Percentiles rank a stretch among this genome's conserved stretches.
These are phyloP conservation scores for Echinosophora koreensis DNA, from an alignment of 306 rosid genomes.

Conservation along the genomic window DNA sequence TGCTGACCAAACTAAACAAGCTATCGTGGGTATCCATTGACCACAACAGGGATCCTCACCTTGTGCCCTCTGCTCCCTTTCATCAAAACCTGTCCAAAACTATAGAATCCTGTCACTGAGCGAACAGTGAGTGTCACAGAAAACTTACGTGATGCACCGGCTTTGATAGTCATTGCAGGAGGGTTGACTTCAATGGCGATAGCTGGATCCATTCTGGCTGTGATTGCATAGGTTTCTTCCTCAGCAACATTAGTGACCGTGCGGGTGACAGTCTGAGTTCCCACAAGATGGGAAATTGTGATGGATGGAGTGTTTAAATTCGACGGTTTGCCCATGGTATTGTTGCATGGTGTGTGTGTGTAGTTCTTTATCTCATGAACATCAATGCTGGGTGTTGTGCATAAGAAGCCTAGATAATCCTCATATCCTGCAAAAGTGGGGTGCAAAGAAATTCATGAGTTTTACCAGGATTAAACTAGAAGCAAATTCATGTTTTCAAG, in stretches of 20 bases:
- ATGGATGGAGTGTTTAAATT: constrained; percentile 93
- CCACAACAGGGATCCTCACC: constrained; percentile 94
- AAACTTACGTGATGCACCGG: constrained; percentile 75
- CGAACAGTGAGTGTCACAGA: constrained; percentile 74
- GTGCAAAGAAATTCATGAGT: constrained; percentile 3
- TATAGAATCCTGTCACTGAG: constrained; percentile 72
- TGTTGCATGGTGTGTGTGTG: constrained; percentile 80
- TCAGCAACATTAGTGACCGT: constrained; percentile 84
- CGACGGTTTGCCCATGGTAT: constrained; percentile 75
- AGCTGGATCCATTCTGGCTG: constrained; percentile 89
- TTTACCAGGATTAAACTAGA: constrained; percentile 15
- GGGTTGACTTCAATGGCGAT: constrained; percentile 86
- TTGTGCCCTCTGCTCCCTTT: constrained; percentile 96
- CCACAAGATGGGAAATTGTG: constrained; percentile 82
- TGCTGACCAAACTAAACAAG: constrained; percentile 51
- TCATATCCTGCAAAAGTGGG: constrained; percentile 65
- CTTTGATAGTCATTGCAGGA: constrained; percentile 79
- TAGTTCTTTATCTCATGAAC: constrained; percentile 77
- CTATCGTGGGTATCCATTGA: constrained; percentile 81
- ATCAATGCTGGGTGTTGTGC: constrained; percentile 88
- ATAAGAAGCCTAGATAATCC: constrained; percentile 96
- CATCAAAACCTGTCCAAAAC: constrained; percentile 89
- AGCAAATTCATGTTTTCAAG: constrained; percentile 16
- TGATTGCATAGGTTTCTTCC: constrained; percentile 87
- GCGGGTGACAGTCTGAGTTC: constrained; percentile 74